These are phyloP conservation scores for Neonectria coccinea DNA, from an alignment of 2,329 filamentous ascomycete species.

Conservation along the genomic window DNA sequence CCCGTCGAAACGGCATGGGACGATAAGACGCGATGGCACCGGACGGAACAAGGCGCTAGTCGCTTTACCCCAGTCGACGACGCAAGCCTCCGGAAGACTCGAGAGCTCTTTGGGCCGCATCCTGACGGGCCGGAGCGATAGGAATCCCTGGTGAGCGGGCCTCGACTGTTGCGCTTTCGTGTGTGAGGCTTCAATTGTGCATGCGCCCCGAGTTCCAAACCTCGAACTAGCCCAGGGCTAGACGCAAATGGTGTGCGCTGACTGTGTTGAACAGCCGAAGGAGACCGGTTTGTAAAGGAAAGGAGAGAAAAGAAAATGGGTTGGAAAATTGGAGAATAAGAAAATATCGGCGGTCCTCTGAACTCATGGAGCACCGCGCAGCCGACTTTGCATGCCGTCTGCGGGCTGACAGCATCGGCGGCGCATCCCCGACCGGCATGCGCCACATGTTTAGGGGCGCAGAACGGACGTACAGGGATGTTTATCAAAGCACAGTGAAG, in stretches of 20 bases:
- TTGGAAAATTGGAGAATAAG: conserved; percentile 1
- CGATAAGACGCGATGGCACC: conserved; percentile 33
- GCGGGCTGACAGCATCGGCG: conserved; percentile 16
- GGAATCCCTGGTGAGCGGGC: conserved; percentile 31
- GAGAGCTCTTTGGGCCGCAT: conserved; percentile 13
- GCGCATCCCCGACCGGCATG: conserved; percentile 5
- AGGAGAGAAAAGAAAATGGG: neutral
- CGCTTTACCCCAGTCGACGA: conserved; percentile 22
- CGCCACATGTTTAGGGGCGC: conserved; percentile 14
- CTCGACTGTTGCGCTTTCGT: conserved; percentile 1
- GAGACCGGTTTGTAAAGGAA: neutral
- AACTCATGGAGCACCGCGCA: neutral
- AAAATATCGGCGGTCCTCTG: neutral
- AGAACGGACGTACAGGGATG: neutral
- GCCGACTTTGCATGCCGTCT: conserved; percentile 1
- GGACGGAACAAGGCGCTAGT: conserved; percentile 25
- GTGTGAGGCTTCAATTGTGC: conserved; percentile 25
- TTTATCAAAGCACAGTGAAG: neutral
- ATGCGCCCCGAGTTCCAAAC: conserved; percentile 10
- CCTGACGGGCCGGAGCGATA: conserved; percentile 28
- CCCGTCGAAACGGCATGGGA: conserved; percentile 29
- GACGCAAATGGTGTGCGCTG: conserved; percentile 17
- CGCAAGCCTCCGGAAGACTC: conserved; percentile 29
- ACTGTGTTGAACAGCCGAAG: conserved; percentile 9
- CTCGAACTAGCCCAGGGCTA: conserved; percentile 17